Percentiles rank a stretch among this genome's conserved stretches.
These are phyloP conservation scores for Colletotrichum simmondsii DNA, from an alignment of 2,329 filamentous ascomycete species.

Conservation along the genomic window DNA sequence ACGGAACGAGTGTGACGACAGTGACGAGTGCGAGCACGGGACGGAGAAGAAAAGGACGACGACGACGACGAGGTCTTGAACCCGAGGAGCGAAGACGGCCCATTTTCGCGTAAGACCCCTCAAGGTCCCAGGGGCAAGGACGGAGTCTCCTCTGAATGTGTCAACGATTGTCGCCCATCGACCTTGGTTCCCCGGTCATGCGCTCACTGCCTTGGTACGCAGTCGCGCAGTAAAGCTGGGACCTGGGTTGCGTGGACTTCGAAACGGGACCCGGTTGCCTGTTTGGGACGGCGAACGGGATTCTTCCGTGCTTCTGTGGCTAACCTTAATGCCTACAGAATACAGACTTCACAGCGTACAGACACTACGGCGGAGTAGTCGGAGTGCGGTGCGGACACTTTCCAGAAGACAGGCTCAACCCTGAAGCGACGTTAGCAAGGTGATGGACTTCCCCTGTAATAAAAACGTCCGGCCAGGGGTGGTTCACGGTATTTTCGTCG, in stretches of 20 bases:
- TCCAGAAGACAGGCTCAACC: slow-evolving; percentile 10
- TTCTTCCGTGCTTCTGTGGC: slow-evolving; percentile 24
- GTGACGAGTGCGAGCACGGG: not conserved
- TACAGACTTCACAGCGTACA: not conserved
- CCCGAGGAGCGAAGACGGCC: slow-evolving; percentile 21
- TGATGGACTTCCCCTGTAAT: slow-evolving; percentile 9
- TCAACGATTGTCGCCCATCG: slow-evolving; percentile 5
- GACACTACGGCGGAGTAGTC: not conserved
- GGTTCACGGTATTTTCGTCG: not conserved
- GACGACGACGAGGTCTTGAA: not conserved
- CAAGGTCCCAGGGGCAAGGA: slow-evolving; percentile 4
- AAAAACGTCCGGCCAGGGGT: slow-evolving; percentile 2
- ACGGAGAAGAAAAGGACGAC: not conserved
- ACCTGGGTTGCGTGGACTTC: slow-evolving; percentile 3
- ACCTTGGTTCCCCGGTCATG: slow-evolving; percentile 9
- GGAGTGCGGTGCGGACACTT: slow-evolving; percentile 6
- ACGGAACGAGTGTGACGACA: slow-evolving; percentile 3
- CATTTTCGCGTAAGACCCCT: slow-evolving; percentile 12
- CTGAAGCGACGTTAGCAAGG: slow-evolving; percentile 7
- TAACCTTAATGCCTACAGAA: slow-evolving; percentile 4
- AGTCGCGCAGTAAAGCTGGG: not conserved
- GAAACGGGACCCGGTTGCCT: slow-evolving; percentile 20
- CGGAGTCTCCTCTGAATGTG: slow-evolving; percentile 6
- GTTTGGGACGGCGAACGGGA: slow-evolving; percentile 14
- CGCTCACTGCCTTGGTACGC: not conserved